Evolutionary conservation across 371 early-diverging fungal species (phyloP).

Genomic region (Parasitella parasitica): DNA sequence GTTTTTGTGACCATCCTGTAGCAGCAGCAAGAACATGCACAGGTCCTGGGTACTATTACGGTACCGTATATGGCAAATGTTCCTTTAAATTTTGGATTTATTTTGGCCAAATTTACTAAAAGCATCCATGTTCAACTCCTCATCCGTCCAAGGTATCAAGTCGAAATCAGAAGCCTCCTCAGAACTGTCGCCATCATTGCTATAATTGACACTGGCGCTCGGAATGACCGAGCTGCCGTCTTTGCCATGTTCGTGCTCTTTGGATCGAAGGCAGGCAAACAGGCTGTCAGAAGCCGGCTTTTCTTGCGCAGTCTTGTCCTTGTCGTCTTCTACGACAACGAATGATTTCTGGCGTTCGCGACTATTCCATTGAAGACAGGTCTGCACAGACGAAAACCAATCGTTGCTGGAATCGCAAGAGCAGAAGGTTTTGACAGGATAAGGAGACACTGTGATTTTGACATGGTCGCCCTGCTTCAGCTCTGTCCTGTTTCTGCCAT

Average conservation of each 20-base stretch:
- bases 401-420: slow-evolving; percentile 62
- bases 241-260: not conserved
- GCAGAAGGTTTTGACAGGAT: slow-evolving; percentile 77
- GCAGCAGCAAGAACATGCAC: no score
- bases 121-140: slow-evolving; percentile 16
- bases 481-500: slow-evolving; percentile 86
- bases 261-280: slow-evolving; percentile 20
- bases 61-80: no score
- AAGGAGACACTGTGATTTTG: slow-evolving; percentile 78
- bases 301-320: not conserved
- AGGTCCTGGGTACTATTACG: no score
- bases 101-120: not conserved
- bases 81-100: slow-evolving; percentile 7
- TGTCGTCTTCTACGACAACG: slow-evolving; percentile 43
- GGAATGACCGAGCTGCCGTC: not conserved
- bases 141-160: slow-evolving; percentile 26
- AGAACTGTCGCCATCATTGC: not conserved
- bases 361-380: slow-evolving; percentile 84
- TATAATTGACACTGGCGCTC: not conserved
- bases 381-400: slow-evolving; percentile 79
- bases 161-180: slow-evolving; percentile 12
- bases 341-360: slow-evolving; percentile 76
- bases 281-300: not conserved
- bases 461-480: slow-evolving; percentile 88
- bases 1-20: no score